These are phyloP conservation scores for Metschnikowia amazonensis DNA, from an alignment of 805 yeast genomes.

Conservation along the genomic window DNA sequence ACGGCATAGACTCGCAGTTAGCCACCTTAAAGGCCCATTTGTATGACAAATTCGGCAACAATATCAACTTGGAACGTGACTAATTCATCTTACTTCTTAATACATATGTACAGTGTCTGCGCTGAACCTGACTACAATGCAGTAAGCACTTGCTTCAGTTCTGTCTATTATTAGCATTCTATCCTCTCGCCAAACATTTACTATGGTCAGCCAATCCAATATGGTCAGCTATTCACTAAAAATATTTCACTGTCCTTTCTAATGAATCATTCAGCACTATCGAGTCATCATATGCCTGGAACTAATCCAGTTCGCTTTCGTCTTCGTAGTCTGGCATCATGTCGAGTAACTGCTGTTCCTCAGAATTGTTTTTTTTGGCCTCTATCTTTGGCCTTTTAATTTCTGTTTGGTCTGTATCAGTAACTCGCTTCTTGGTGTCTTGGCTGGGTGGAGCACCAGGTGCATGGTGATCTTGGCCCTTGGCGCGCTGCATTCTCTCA, in stretches of 20 bases:
- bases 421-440: slow-evolving; percentile 9
- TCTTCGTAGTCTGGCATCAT: slow-evolving; percentile 18
- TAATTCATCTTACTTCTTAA: not conserved
- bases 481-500: slow-evolving; percentile 28
- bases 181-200: too few species aligned
- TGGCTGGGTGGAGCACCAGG: slow-evolving; percentile 6
- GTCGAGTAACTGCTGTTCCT: not conserved
- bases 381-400: slow-evolving; percentile 8
- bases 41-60: slow-evolving; percentile 84
- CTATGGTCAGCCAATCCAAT: not conserved
- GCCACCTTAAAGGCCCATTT: slow-evolving; percentile 62
- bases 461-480: slow-evolving; percentile 7
- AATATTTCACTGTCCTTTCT: too few species aligned
- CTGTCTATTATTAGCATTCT: not conserved
- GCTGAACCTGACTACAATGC: too few species aligned
- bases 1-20: slow-evolving; percentile 52
- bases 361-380: not conserved
- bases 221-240: too few species aligned
- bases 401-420: slow-evolving; percentile 4
- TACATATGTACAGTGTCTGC: not conserved
- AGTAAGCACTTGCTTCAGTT: not conserved
- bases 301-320: slow-evolving; percentile 20
- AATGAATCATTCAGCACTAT: not conserved
- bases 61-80: slow-evolving; percentile 73
- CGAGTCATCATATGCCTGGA: not conserved